Evolutionary conservation across 768 basidiomycete species (phyloP), one percentile per base, ranked within the genome.

Genomic region (Suillus luteus): DNA sequence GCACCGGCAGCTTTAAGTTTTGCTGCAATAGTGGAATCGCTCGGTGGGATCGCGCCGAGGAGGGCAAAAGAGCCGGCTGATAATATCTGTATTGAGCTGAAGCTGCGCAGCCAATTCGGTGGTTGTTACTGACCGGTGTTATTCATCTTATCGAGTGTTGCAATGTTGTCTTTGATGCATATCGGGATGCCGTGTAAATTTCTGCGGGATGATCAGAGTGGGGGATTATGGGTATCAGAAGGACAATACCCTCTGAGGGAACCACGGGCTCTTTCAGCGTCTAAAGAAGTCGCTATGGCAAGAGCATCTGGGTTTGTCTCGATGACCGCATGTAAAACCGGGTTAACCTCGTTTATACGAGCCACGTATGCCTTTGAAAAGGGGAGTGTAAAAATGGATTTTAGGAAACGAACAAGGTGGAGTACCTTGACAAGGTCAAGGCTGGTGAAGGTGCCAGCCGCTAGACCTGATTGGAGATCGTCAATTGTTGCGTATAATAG

Each of bases 281-380:
- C 57, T 27, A 58, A 40, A 27, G 57, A 58, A 19, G 57, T 40
- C 11, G 38, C 57, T 41, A 41, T 58, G 2, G 40, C 6, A 41
- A 58, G 15, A n/a, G 57, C 57, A 19, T 58, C 57, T 5, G 57
- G 57, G 17, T 58, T 58, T 10, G 12, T 58, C 40, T 58, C 57
- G 1, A 58, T 58, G 12, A 58, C 41, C 6, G 57, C 57, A 58
- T 58, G 57, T 6, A 58, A 41, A 58, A 58, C 24, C 1, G 57
- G 40, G 7, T 58, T 58, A 11, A 58, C 57, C 9, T 58, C 57
- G 12, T 58, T 3, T 27, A 58, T 58, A 12, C 57, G 57, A 31
- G 57, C 57, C 57, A 58, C 40, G 57, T 58, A 58, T 58, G 57
- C 57, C 57, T 58, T 58, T 58, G 38, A 58, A 41, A 40, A 24